phyloP scores from a whole-genome alignment of 805 yeast genomes.

The Kodamaea sagamina region DNA sequence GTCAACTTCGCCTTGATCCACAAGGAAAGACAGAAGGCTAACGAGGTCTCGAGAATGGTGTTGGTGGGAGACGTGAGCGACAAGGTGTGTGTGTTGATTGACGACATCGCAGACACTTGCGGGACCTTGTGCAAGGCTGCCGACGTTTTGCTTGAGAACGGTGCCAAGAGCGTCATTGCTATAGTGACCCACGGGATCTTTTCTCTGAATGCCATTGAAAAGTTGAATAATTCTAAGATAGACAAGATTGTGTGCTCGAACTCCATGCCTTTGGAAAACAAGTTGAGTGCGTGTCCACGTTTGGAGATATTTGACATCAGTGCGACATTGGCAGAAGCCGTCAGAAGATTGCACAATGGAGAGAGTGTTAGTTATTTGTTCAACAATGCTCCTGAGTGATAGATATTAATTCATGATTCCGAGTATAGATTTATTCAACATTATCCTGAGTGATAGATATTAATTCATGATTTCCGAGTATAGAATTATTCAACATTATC shows the following conservation, averaged over 20 bases:
- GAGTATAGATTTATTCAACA: no score
- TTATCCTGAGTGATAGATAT: no score
- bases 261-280: slow-evolving; percentile 80
- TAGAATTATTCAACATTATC: no score
- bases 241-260: slow-evolving; percentile 85
- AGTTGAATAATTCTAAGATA: slow-evolving; percentile 66
- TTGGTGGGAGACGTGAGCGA: slow-evolving; percentile 90
- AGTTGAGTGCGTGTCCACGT: slow-evolving; percentile 59
- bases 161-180: slow-evolving; percentile 85
- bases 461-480: no score
- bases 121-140: slow-evolving; percentile 96
- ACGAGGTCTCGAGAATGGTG: slow-evolving; percentile 93
- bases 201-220: slow-evolving; percentile 78
- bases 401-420: not conserved
- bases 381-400: slow-evolving; percentile 51
- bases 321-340: slow-evolving; percentile 88
- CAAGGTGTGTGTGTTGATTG: slow-evolving; percentile 82
- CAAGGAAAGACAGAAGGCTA: slow-evolving; percentile 93
- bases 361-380: slow-evolving; percentile 90
- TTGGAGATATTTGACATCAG: slow-evolving; percentile 82
- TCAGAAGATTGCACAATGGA: slow-evolving; percentile 93
- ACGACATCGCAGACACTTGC: slow-evolving; percentile 98
- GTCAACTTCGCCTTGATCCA: slow-evolving; percentile 93
- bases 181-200: slow-evolving; percentile 95
- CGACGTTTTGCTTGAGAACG: slow-evolving; percentile 74